Evolutionary conservation across 2,329 filamentous ascomycete species (phyloP).

Genomic region (Neurospora sp.): DNA sequence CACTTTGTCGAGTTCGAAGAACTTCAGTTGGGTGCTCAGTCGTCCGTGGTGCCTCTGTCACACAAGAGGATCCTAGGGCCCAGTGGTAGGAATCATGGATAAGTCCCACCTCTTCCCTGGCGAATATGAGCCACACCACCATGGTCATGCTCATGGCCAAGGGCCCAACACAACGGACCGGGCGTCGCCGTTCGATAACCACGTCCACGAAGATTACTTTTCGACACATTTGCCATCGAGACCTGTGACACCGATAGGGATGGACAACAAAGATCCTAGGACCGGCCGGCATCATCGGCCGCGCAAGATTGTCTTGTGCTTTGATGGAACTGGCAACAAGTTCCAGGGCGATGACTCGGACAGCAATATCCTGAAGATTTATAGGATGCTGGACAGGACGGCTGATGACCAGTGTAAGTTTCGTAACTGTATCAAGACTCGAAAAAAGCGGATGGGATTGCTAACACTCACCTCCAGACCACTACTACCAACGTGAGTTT

Average conservation of each 20-base stretch:
- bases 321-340: constrained; percentile 56
- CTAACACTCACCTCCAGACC: constrained; percentile 24
- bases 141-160: constrained; percentile 1
- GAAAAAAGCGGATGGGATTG: neutral
- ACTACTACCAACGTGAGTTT: constrained; percentile 52
- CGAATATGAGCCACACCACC: neutral
- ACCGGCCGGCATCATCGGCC: constrained; percentile 10
- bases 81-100: constrained; percentile 11
- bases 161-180: neutral
- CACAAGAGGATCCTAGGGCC: neutral
- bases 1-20: neutral
- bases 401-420: constrained; percentile 47
- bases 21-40: neutral
- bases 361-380: constrained; percentile 61
- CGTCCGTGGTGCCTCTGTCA: neutral
- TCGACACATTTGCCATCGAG: constrained; percentile 12
- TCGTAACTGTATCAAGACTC: neutral
- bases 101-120: constrained; percentile 13
- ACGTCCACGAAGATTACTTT: constrained; percentile 11
- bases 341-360: constrained; percentile 54
- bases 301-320: constrained; percentile 48
- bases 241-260: constrained; percentile 7
- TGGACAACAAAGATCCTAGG: constrained; percentile 4
- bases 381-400: constrained; percentile 57
- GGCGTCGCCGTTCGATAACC: constrained; percentile 1